A percentile compares a stretch with the other conserved stretches of the same genome.
These are phyloP conservation scores for Acmispon strigosus DNA, from an alignment of 306 rosid species.

Conservation along the genomic window DNA sequence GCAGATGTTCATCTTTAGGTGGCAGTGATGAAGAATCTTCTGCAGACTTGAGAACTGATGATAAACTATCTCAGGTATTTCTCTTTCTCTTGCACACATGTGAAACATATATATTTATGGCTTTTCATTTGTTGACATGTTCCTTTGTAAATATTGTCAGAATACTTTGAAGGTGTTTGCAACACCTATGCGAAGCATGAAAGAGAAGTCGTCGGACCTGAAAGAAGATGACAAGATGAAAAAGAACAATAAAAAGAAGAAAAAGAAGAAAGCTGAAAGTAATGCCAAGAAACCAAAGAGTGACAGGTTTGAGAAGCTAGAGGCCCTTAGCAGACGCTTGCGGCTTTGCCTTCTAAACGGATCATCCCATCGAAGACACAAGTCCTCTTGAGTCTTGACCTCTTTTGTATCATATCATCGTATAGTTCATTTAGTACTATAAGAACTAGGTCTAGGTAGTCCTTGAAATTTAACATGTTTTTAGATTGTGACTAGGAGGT, in stretches of 20 bases:
- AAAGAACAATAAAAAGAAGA: conserved; percentile 29
- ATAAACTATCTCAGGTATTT: conserved; percentile 57
- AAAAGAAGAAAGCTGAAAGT: conserved; percentile 27
- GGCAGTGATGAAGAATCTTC: conserved; percentile 86
- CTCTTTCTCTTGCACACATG: not conserved
- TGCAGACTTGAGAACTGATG: conserved; percentile 53
- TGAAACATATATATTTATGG: not conserved
- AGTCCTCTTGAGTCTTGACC: conserved; percentile 48
- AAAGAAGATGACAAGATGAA: conserved; percentile 40
- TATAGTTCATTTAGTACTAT: not conserved
- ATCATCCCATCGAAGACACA: conserved; percentile 50
- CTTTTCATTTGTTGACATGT: not conserved
- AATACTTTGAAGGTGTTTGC: conserved; percentile 42
- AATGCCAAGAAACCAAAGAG: conserved; percentile 53
- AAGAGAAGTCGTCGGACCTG: conserved; percentile 28
- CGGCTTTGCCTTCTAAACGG: conserved; percentile 69
- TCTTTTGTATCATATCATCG: conserved; percentile 17
- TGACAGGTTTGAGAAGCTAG: conserved; percentile 68
- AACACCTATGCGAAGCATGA: conserved; percentile 49
- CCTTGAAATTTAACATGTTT: not conserved
- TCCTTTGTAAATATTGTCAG: conserved; percentile 27
- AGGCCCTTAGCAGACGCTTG: conserved; percentile 77
- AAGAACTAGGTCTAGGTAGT: not conserved
- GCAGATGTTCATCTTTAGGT: conserved; percentile 94
- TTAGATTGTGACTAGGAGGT: not conserved